Base-by-base conservation (phyloP, 495 filamentous ascomycete species). In the Tuber melanosporum region DNA sequence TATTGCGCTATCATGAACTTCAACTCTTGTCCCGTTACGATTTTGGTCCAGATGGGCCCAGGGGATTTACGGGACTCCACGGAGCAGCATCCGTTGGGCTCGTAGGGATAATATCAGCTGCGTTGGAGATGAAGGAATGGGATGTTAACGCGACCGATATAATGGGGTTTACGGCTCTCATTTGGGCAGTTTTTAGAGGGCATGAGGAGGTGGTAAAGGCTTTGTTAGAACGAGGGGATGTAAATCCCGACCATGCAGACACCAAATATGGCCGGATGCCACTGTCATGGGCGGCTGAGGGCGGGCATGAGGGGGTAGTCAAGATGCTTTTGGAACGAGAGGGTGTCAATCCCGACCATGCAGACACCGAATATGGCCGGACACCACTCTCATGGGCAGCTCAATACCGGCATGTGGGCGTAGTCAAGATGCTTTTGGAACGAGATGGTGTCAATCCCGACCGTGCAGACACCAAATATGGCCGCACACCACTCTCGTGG, bases 21-120 rank as follows among this genome's bases (percentile, higher is more conserved):
- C 20, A 8, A 8, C 1, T 0, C 47, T 20, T 0, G 19, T 19
- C 19, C 19, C 3, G 0, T 22, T 22, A 20, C 7, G 20, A 0
- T 3, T 0, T 0, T 19, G 3, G 19, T 1, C 2, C 47, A 5
- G 17, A 9, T 1, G 47, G 47, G 8, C 47, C 47, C 0, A 7
- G 2, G 47, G 19, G 47, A 20, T 49, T 49, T 49, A 49, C 19
- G 1, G 47, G 47, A 22, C 47, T 49, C 5, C 47, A 22, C 19
- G 47, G 17, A 22, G 19, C 8, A 49, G 47, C 17, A 49, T 49
- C 7, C 8, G 1, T 49, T 19, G 47, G 17, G 0, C 20, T 49
- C 19, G 17, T 8, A 0, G 47, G 7, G 19, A 7, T 8, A 20
- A 0, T 49, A 22, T 3, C 19, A 7, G 1, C 19, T 8, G 19